Evolutionary conservation across 257 asterid genomes (phyloP).

Genomic region (Solanum appendiculatum): DNA sequence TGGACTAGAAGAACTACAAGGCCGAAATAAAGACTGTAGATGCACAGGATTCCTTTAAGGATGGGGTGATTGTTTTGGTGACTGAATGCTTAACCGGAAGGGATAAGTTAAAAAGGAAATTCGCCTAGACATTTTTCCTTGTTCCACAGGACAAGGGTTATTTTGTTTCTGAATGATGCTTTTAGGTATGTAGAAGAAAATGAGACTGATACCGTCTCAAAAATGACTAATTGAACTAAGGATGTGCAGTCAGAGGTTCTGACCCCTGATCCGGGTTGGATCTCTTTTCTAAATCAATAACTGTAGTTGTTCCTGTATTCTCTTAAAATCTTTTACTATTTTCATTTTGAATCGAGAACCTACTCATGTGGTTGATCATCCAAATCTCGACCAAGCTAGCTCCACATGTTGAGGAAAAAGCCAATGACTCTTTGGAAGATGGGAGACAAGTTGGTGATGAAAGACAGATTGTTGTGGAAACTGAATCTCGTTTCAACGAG

Average conservation of each 20-base stretch:
- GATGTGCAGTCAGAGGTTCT: constrained; percentile 21
- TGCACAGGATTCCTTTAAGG: constrained; percentile 68
- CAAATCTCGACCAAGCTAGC: constrained; percentile 24
- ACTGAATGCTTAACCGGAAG: constrained; percentile 86
- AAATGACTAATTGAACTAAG: constrained; percentile 20
- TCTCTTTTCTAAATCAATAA: background rate
- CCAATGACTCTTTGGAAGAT: constrained; percentile 26
- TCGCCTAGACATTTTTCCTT: constrained; percentile 76
- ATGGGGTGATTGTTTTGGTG: constrained; percentile 71
- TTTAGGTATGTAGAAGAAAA: constrained; percentile 58
- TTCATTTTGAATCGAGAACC: constrained; percentile 44
- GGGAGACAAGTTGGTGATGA: constrained; percentile 32
- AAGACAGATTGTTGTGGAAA: constrained; percentile 31
- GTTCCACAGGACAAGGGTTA: constrained; percentile 92
- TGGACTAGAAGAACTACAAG: constrained; percentile 82
- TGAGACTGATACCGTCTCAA: constrained; percentile 26
- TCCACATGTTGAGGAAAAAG: constrained; percentile 32
- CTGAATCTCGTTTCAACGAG: constrained; percentile 27
- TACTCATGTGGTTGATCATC: constrained; percentile 31
- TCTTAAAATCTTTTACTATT: background rate
- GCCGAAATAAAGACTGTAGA: constrained; percentile 83
- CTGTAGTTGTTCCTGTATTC: background rate
- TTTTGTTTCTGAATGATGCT: constrained; percentile 70
- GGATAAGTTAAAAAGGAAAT: constrained; percentile 55
- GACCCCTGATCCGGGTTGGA: constrained; percentile 51